phyloP scores from a whole-genome alignment of 2,329 filamentous ascomycete genomes.

The Colletotrichum lentis region DNA sequence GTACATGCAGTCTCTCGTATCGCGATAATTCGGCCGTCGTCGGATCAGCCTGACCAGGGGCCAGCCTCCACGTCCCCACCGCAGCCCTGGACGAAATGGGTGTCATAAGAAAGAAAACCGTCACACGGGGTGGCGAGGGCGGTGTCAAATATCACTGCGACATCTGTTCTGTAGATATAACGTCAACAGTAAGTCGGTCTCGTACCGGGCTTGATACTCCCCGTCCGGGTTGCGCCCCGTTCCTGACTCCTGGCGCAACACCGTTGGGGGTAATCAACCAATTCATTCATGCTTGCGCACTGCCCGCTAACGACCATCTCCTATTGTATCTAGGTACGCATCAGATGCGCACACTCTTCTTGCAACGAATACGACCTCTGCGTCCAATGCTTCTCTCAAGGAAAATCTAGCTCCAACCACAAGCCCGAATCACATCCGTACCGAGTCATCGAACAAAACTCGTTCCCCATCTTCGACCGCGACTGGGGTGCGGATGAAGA shows the following conservation, averaged over 20 bases:
- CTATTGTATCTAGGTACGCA: constrained; percentile 77
- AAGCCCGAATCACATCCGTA: constrained; percentile 87
- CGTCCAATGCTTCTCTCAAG: constrained; percentile 90
- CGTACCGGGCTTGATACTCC: constrained; percentile 11
- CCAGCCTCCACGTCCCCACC: constrained; percentile 36
- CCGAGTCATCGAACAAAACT: constrained; percentile 97
- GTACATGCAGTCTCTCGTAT: constrained; percentile 15
- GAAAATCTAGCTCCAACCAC: constrained; percentile 81
- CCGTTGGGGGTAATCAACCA: background rate
- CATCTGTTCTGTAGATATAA: constrained; percentile 95
- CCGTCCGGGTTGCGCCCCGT: constrained; percentile 12
- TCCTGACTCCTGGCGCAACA: constrained; percentile 21
- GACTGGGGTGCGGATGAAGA: constrained; percentile 99
- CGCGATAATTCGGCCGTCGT: constrained; percentile 24
- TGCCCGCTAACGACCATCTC: constrained; percentile 36
- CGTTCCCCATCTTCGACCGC: constrained; percentile 91
- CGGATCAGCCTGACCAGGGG: constrained; percentile 37
- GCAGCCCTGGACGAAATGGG: constrained; percentile 68
- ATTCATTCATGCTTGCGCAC: constrained; percentile 5
- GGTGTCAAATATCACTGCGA: constrained; percentile 97
- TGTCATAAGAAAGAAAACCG: constrained; percentile 95
- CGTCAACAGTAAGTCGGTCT: constrained; percentile 78
- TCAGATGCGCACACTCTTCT: constrained; percentile 82
- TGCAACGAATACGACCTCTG: constrained; percentile 98
- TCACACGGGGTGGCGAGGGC: constrained; percentile 82